Evolutionary conservation across 2,329 filamentous ascomycete species (phyloP).

Genomic region (Diaporthe sp.): DNA sequence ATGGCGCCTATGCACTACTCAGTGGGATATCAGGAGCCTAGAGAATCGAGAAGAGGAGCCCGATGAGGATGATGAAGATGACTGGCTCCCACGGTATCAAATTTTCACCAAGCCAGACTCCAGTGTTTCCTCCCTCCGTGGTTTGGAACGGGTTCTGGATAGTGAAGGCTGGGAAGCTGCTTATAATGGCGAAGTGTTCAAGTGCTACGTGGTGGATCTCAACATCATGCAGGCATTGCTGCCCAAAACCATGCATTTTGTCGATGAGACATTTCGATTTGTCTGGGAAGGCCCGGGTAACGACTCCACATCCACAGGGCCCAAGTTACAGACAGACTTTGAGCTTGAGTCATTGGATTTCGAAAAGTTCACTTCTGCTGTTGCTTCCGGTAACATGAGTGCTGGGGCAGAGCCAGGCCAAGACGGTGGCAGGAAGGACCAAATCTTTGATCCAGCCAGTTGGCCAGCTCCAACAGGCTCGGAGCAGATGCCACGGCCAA

Average conservation of each 20-base stretch:
- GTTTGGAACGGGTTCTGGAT: slow-evolving; percentile 21
- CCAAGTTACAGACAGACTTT: not conserved
- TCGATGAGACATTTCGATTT: not conserved
- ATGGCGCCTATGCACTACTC: slow-evolving; percentile 26
- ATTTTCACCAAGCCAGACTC: slow-evolving; percentile 12
- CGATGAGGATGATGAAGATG: slow-evolving; percentile 32
- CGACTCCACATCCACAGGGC: not conserved
- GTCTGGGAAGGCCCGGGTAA: slow-evolving; percentile 18
- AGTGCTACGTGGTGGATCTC: slow-evolving; percentile 31
- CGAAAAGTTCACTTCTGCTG: no score
- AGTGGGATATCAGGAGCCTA: slow-evolving; percentile 21
- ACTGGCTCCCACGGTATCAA: slow-evolving; percentile 34
- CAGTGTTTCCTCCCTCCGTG: not conserved
- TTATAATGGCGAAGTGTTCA: not conserved
- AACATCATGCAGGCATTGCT: slow-evolving; percentile 35
- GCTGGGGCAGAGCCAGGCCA: not conserved
- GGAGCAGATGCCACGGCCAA: not conserved
- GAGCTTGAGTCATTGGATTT: not conserved
- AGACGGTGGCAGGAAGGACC: not conserved
- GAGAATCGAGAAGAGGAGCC: slow-evolving; percentile 24
- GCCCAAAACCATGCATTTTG: slow-evolving; percentile 26
- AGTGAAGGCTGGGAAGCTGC: slow-evolving; percentile 24
- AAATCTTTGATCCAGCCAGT: not conserved
- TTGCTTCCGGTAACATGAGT: not conserved
- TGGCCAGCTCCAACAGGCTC: slow-evolving; percentile 24